Conservation (phyloP, 306 rosid species). For the Corylus heterophylla region DNA sequence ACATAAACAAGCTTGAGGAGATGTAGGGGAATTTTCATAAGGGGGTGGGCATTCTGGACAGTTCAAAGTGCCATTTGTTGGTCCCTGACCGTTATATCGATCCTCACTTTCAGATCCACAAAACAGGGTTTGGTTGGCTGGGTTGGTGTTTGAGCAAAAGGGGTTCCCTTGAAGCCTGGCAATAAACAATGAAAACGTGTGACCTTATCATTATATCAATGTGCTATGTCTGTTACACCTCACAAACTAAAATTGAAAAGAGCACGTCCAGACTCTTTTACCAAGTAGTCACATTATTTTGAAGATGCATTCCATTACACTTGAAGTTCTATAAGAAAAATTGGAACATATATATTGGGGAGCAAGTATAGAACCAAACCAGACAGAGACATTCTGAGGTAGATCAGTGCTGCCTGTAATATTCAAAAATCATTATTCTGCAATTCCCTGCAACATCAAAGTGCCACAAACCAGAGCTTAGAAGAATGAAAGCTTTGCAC, state of each 20-base stretch:
- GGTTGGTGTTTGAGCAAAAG: slow-evolving; percentile 47
- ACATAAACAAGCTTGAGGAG: slow-evolving; percentile 56
- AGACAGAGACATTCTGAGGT: slow-evolving; percentile 70
- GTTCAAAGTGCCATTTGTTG: slow-evolving; percentile 22
- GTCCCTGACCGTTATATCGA: slow-evolving; percentile 11
- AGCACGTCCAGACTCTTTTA: background rate
- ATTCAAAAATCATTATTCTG: slow-evolving; percentile 59
- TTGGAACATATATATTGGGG: slow-evolving; percentile 16
- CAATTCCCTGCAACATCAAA: slow-evolving; percentile 65
- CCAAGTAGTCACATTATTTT: background rate
- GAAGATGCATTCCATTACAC: slow-evolving; percentile 1
- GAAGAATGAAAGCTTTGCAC: background rate
- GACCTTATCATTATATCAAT: background rate
- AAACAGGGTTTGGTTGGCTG: slow-evolving; percentile 39
- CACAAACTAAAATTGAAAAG: background rate
- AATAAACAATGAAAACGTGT: slow-evolving; percentile 13
- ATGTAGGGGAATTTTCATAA: slow-evolving; percentile 44
- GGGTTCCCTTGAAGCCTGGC: slow-evolving; percentile 96
- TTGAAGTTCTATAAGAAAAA: slow-evolving; percentile 4
- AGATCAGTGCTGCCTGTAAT: slow-evolving; percentile 51
- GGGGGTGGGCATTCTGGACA: slow-evolving; percentile 69
- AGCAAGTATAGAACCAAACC: slow-evolving; percentile 56
- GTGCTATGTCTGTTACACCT: background rate
- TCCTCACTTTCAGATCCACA: slow-evolving; percentile 51
- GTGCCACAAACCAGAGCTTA: slow-evolving; percentile 29